Percentiles rank a stretch among this genome's conserved stretches.
These are phyloP conservation scores for Ophiostoma sp. DNA, from an alignment of 2,329 filamentous ascomycete species.

Conservation along the genomic window DNA sequence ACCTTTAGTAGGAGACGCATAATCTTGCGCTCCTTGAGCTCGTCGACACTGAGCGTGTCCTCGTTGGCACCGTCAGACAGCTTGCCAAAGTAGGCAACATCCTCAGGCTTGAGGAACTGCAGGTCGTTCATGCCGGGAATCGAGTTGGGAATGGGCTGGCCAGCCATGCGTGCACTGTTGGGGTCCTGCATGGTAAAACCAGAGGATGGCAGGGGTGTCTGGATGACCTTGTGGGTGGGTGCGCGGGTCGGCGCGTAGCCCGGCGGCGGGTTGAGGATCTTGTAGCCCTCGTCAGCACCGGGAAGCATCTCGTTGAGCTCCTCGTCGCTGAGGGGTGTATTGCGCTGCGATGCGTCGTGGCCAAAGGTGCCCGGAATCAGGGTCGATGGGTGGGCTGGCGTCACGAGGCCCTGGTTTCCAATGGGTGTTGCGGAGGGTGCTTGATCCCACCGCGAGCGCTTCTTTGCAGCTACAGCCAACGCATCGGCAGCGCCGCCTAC, in stretches of 20 bases:
- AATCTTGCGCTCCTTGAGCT: constrained; percentile 96
- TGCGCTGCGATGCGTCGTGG: constrained; percentile 72
- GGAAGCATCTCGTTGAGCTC: constrained; percentile 90
- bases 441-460: constrained; percentile 87
- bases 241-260: constrained; percentile 83
- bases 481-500: constrained; percentile 41
- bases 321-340: constrained; percentile 82
- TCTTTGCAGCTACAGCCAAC: constrained; percentile 57
- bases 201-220: constrained; percentile 66
- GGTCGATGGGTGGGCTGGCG: constrained; percentile 64
- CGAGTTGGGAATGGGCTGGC: constrained; percentile 88
- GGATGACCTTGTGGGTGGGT: constrained; percentile 67
- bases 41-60: constrained; percentile 84
- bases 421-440: constrained; percentile 71
- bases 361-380: constrained; percentile 55
- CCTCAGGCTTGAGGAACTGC: constrained; percentile 97
- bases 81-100: constrained; percentile 98
- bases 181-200: constrained; percentile 99
- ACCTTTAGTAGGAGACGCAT: constrained; percentile 96
- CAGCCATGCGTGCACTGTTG: constrained; percentile 72
- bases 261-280: constrained; percentile 81
- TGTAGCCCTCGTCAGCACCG: constrained; percentile 82
- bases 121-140: constrained; percentile 94
- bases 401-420: constrained; percentile 67
- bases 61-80: constrained; percentile 91